Evolutionary conservation across 257 asterid species (phyloP).

Genomic region (Penstemon davidsonii): DNA sequence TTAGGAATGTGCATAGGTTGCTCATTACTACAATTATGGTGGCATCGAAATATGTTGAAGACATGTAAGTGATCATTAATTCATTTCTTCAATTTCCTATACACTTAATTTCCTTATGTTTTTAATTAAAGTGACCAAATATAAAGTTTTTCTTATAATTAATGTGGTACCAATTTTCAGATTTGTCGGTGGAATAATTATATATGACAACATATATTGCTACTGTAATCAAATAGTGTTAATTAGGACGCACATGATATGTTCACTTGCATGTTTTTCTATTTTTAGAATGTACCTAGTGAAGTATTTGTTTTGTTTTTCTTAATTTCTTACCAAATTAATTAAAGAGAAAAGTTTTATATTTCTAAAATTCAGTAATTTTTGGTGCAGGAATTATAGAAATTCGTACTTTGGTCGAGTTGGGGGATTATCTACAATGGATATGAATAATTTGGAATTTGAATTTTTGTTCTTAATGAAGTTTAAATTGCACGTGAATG

Average conservation of each 20-base stretch:
- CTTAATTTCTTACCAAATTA: not conserved
- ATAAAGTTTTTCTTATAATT: too few relatives aligned
- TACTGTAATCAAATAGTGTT: too few relatives aligned
- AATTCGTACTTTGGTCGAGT: constrained; percentile 91
- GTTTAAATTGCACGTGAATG: constrained; percentile 87
- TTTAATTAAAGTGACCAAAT: too few relatives aligned
- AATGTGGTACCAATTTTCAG: too few relatives aligned
- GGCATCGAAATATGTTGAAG: constrained; percentile 93
- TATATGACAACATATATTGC: too few relatives aligned
- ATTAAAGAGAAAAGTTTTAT: not conserved
- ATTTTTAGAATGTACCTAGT: too few relatives aligned
- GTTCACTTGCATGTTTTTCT: too few relatives aligned
- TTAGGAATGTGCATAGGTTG: constrained; percentile 72
- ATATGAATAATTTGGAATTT: constrained; percentile 68
- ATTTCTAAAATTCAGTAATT: not conserved
- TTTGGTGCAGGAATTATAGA: constrained; percentile 74
- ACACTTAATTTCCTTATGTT: too few relatives aligned
- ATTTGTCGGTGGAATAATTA: too few relatives aligned
- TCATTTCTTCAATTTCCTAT: not conserved
- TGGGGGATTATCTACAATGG: constrained; percentile 69
- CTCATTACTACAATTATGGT: constrained; percentile 89
- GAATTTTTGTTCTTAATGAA: constrained; percentile 77
- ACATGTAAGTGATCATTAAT: constrained; percentile 56
- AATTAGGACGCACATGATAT: too few relatives aligned
- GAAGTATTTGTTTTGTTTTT: not conserved